Conservation (phyloP, 208 protist species). For the Leishmania guyanensis region DNA sequence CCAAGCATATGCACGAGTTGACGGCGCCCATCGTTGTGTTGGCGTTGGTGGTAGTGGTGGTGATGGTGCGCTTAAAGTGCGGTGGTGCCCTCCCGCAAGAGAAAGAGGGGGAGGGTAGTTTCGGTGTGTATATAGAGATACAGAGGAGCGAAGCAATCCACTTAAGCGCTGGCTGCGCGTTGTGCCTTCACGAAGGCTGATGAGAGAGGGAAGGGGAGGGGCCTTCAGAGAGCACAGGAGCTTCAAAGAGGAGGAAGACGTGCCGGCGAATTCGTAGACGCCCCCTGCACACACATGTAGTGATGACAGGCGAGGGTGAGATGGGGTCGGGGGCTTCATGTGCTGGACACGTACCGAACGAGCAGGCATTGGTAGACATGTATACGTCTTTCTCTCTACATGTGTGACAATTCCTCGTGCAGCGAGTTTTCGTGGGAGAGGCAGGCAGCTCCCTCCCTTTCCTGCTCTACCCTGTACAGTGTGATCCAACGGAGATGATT, state of each 20-base stretch:
- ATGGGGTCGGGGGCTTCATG: background rate
- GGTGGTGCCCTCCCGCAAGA: background rate
- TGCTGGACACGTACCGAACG: background rate
- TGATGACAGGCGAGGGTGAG: background rate
- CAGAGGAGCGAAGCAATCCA: background rate
- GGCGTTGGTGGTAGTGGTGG: background rate
- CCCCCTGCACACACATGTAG: background rate
- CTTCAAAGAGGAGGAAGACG: slow-evolving; percentile 5
- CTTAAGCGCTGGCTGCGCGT: background rate
- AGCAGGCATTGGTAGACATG: background rate
- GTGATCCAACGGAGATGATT: background rate
- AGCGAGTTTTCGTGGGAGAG: background rate
- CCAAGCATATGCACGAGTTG: slow-evolving; percentile 45
- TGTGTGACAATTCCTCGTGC: background rate
- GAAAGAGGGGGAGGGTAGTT: background rate
- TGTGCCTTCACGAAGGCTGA: background rate
- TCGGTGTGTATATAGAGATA: too few relatives aligned
- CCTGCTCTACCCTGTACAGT: background rate
- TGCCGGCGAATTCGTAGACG: background rate
- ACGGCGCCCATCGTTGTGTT: slow-evolving; percentile 13
- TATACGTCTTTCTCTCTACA: background rate
- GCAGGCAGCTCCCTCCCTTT: background rate
- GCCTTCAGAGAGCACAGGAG: background rate
- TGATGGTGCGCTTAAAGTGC: background rate
- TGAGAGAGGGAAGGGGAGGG: background rate